Evolutionary conservation across 441 rosid species (phyloP).

Genomic region (Erysimum cheiri): DNA sequence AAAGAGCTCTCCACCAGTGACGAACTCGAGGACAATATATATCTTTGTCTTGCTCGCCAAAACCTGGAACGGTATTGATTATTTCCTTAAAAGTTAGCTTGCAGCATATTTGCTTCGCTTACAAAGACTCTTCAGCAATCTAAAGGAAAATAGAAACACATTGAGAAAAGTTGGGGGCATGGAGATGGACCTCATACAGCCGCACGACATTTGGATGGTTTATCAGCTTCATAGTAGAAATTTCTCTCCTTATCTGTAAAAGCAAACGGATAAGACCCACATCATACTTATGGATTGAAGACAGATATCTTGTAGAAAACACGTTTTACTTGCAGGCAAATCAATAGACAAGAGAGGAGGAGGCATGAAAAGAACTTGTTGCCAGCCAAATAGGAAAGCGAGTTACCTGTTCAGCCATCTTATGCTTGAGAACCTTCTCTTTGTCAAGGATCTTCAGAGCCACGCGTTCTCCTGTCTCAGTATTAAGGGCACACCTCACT

Average conservation of each 20-base stretch:
- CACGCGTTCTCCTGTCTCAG: slow-evolving; percentile 82
- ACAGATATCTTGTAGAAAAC: not conserved
- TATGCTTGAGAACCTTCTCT: slow-evolving; percentile 94
- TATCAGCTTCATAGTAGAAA: slow-evolving; percentile 88
- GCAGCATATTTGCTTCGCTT: not conserved
- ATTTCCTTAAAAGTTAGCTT: slow-evolving; percentile 7
- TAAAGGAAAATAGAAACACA: slow-evolving; percentile 6
- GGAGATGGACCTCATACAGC: slow-evolving; percentile 71
- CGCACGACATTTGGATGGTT: slow-evolving; percentile 94
- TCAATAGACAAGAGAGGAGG: not conserved
- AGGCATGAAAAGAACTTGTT: not conserved
- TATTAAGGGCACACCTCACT: slow-evolving; percentile 84
- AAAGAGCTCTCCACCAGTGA: slow-evolving; percentile 94
- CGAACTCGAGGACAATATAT: slow-evolving; percentile 83
- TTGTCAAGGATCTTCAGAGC: slow-evolving; percentile 95
- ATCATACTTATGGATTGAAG: slow-evolving; percentile 7
- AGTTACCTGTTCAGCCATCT: slow-evolving; percentile 95
- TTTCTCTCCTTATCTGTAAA: slow-evolving; percentile 83
- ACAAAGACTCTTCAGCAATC: not conserved
- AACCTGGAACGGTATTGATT: slow-evolving; percentile 55
- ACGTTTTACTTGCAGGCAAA: not conserved
- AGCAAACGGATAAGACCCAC: slow-evolving; percentile 20
- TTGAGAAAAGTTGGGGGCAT: not conserved
- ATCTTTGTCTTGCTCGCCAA: slow-evolving; percentile 98
- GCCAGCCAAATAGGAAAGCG: not conserved